Evolutionary conservation across 2,329 filamentous ascomycete genomes (phyloP).

Genomic region (Tolypocladium album): DNA sequence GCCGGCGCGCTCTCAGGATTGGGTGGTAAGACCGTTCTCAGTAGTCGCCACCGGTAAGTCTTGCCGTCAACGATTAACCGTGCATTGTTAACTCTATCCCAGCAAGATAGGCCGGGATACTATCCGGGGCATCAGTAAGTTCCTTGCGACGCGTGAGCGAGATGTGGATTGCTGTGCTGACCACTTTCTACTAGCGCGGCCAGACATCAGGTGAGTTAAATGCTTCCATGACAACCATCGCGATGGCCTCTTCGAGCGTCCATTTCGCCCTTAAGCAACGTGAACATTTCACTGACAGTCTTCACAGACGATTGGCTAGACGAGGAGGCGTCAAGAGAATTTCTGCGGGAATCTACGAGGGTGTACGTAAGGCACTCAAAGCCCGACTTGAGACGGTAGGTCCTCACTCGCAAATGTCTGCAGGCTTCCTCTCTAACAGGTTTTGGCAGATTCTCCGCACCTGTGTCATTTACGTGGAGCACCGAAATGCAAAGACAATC

Average conservation of each 20-base stretch:
- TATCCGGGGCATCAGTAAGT: slow-evolving; percentile 7
- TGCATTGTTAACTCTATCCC: background rate
- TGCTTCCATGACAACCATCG: too few relatives aligned
- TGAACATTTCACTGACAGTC: background rate
- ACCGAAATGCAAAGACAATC: slow-evolving; percentile 49
- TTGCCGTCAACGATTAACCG: background rate
- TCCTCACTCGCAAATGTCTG: background rate
- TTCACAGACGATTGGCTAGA: slow-evolving; percentile 53
- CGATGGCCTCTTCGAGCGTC: background rate
- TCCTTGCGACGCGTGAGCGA: background rate
- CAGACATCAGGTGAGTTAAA: slow-evolving; percentile 1
- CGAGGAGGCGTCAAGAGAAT: slow-evolving; percentile 71
- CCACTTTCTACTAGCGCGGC: background rate
- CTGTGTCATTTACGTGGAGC: slow-evolving; percentile 39
- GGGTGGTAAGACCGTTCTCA: slow-evolving; percentile 2
- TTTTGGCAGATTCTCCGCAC: slow-evolving; percentile 38
- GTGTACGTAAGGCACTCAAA: slow-evolving; percentile 42
- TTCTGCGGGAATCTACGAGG: slow-evolving; percentile 51
- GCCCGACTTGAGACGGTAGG: slow-evolving; percentile 35
- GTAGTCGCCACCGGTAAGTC: background rate
- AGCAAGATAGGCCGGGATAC: slow-evolving; percentile 9
- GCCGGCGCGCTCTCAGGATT: background rate
- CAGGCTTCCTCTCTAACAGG: background rate
- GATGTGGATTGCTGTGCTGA: background rate
- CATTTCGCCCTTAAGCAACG: background rate